A percentile compares a stretch with the other conserved stretches of the same genome.
Evolutionary conservation across 345 rosid species (phyloP).

Genomic region (Euphorbia tirucalli): DNA sequence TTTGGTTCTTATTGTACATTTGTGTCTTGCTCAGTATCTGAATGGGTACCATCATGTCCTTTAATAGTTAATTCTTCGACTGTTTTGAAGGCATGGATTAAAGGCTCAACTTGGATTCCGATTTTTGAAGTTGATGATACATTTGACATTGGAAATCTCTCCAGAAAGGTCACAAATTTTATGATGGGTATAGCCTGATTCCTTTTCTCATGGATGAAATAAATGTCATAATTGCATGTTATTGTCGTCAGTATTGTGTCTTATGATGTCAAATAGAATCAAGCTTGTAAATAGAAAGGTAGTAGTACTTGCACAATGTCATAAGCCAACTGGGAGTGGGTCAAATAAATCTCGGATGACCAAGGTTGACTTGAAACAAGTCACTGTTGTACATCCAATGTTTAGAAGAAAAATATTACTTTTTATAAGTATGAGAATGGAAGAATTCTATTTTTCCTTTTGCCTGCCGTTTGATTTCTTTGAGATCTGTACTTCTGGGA

Average conservation of each 20-base stretch:
- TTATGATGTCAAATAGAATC: no score
- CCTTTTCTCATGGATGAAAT: slow-evolving; percentile 11
- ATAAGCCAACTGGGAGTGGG: not conserved
- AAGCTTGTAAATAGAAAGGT: not conserved
- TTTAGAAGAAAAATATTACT: not conserved
- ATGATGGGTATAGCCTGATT: slow-evolving; percentile 61
- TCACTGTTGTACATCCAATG: not conserved
- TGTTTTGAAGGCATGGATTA: slow-evolving; percentile 73
- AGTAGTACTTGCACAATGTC: not conserved
- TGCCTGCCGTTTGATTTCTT: not conserved
- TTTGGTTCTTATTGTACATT: no score
- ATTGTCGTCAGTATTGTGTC: not conserved
- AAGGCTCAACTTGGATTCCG: slow-evolving; percentile 85
- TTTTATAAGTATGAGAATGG: not conserved
- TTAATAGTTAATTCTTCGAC: slow-evolving; percentile 6
- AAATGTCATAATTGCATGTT: not conserved
- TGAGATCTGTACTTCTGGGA: not conserved
- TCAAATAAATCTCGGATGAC: no score
- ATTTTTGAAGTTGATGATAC: slow-evolving; percentile 60
- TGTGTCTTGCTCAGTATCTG: no score
- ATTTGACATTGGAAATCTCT: slow-evolving; percentile 61
- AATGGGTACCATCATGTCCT: no score
- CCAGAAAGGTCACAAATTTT: slow-evolving; percentile 64
- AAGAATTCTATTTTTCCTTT: slow-evolving; percentile 1
- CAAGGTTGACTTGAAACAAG: slow-evolving; percentile 10